Percentiles rank a stretch among this genome's conserved stretches.
Evolutionary conservation across 2,329 filamentous ascomycete species (phyloP).

Genomic region (Stromatinia cepivora): DNA sequence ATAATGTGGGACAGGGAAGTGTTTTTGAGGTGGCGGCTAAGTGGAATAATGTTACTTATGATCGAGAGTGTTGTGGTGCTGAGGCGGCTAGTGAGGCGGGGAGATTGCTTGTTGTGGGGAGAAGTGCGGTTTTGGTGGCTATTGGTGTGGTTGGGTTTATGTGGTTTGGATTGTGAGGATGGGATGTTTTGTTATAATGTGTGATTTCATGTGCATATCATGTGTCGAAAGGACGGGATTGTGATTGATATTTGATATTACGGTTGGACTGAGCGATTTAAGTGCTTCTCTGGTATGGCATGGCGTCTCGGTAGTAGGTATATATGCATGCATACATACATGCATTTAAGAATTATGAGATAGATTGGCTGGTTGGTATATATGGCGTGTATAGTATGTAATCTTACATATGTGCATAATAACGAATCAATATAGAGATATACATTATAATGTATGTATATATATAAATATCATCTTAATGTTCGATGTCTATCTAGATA

Average conservation of each 20-base stretch:
- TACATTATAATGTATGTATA: no score
- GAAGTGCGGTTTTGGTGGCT: background rate
- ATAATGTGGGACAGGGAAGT: slow-evolving; percentile 66
- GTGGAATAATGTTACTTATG: slow-evolving; percentile 73
- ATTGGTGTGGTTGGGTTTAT: slow-evolving; percentile 2
- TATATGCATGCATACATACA: no score
- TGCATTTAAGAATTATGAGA: no score
- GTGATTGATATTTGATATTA: background rate
- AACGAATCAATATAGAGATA: no score
- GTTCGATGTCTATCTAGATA: no score
- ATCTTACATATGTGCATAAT: no score
- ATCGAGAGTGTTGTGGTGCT: slow-evolving; percentile 56
- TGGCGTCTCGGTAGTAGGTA: background rate
- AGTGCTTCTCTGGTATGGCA: background rate
- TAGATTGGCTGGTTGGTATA: no score
- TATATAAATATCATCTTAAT: no score
- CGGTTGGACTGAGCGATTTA: background rate
- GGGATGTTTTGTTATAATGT: background rate
- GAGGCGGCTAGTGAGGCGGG: background rate
- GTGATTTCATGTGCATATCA: background rate
- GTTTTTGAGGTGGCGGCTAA: slow-evolving; percentile 73
- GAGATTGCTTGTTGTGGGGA: background rate
- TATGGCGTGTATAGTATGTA: no score
- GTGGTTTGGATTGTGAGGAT: background rate
- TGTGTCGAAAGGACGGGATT: background rate